These are phyloP conservation scores for Euphorbia corollata DNA, from an alignment of 441 rosid species.

Conservation along the genomic window DNA sequence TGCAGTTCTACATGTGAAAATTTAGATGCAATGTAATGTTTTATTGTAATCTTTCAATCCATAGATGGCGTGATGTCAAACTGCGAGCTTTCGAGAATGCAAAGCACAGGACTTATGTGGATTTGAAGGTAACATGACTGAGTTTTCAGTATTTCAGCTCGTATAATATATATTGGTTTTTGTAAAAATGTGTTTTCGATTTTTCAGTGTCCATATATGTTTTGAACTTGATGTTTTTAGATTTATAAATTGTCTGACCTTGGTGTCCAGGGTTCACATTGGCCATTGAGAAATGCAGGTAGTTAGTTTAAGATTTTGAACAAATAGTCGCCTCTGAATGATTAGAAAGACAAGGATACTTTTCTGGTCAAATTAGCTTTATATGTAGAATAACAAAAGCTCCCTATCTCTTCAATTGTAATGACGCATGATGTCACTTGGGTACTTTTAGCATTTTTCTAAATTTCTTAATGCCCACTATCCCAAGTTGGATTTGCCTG, in stretches of 20 bases:
- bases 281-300: slow-evolving; percentile 5
- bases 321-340: slow-evolving; percentile 29
- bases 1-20: neutral
- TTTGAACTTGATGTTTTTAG: neutral
- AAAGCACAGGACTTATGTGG: slow-evolving; percentile 93
- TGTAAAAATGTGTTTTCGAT: slow-evolving; percentile 8
- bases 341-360: slow-evolving; percentile 17
- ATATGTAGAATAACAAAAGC: slow-evolving; percentile 13
- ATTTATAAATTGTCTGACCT: slow-evolving; percentile 10
- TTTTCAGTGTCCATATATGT: neutral
- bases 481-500: neutral
- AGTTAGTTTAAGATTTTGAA: slow-evolving; percentile 16
- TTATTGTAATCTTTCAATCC: slow-evolving; percentile 15
- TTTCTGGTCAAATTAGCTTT: slow-evolving; percentile 16
- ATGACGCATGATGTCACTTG: slow-evolving; percentile 4
- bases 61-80: slow-evolving; percentile 97
- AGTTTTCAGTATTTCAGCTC: neutral
- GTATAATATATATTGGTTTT: neutral
- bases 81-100: slow-evolving; percentile 76
- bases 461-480: neutral
- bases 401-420: slow-evolving; percentile 23
- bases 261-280: slow-evolving; percentile 19
- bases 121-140: slow-evolving; percentile 64
- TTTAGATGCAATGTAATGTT: neutral
- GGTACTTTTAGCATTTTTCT: slow-evolving; percentile 12